A percentile compares a stretch with the other conserved stretches of the same genome.
phyloP scores from a whole-genome alignment of 441 rosid species.

The Pelargonium citronellum region DNA sequence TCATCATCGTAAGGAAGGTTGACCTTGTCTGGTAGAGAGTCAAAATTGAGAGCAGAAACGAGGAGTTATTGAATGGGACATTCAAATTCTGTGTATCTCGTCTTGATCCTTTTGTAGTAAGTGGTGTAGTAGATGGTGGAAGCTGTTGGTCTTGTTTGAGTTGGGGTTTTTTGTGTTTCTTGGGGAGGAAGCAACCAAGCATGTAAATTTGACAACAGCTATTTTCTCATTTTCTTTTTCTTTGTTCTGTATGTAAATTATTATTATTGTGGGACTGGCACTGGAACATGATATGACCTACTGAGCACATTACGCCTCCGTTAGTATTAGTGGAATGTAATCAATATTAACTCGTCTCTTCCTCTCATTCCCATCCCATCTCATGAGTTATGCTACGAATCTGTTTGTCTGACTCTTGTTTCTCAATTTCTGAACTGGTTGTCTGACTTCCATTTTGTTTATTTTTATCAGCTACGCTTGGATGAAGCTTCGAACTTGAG shows the following conservation, averaged over 20 bases:
- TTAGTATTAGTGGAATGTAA: too few species aligned
- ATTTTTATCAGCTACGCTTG: too few species aligned
- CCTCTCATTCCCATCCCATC: too few species aligned
- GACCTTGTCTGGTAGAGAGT: neutral
- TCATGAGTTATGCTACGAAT: too few species aligned
- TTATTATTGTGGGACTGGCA: slow-evolving; percentile 19
- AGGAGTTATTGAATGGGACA: slow-evolving; percentile 16
- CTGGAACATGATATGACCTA: slow-evolving; percentile 6
- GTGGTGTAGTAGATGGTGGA: slow-evolving; percentile 20
- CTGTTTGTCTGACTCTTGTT: too few species aligned
- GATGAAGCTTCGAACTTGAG: too few species aligned
- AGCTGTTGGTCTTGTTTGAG: slow-evolving; percentile 31
- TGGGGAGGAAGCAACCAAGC: slow-evolving; percentile 34
- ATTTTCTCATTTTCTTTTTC: slow-evolving; percentile 9
- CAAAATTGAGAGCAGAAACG: slow-evolving; percentile 19
- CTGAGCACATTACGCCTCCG: too few species aligned
- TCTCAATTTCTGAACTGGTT: too few species aligned
- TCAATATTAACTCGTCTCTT: too few species aligned
- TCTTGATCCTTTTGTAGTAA: neutral
- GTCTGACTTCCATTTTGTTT: too few species aligned
- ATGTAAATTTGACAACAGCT: slow-evolving; percentile 54
- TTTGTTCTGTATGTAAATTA: slow-evolving; percentile 31
- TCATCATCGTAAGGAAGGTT: slow-evolving; percentile 25
- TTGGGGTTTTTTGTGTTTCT: slow-evolving; percentile 16
- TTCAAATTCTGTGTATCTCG: too few species aligned